Evolutionary conservation across 2,329 filamentous ascomycete species (phyloP).

Genomic region (Phoma sp.): DNA sequence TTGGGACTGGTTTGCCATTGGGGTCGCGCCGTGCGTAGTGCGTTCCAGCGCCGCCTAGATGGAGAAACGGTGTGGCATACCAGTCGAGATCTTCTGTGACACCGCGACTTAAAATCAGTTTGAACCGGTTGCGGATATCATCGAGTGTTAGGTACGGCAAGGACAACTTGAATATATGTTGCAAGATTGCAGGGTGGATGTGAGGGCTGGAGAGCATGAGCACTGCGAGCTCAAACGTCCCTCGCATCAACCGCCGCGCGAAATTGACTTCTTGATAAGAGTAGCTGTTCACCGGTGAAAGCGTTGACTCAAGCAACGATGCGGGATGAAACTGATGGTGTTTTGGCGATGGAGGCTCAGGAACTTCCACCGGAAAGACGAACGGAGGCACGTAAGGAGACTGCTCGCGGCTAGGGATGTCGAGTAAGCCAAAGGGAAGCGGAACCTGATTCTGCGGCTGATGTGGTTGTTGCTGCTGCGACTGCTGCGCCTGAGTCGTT

Average conservation of each 20-base stretch:
- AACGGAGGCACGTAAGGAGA: slow-evolving; percentile 26
- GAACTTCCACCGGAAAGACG: slow-evolving; percentile 29
- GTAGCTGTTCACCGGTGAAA: slow-evolving; percentile 59
- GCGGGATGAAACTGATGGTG: slow-evolving; percentile 25
- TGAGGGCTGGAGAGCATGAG: slow-evolving; percentile 60
- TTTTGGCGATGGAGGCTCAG: slow-evolving; percentile 14
- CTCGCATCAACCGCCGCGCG: slow-evolving; percentile 71
- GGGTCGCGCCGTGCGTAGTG: slow-evolving; percentile 60
- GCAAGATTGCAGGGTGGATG: slow-evolving; percentile 33
- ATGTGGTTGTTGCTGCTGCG: slow-evolving; percentile 5
- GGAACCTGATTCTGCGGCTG: neutral
- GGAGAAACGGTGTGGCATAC: slow-evolving; percentile 66
- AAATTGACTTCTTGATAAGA: slow-evolving; percentile 71
- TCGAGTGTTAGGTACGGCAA: slow-evolving; percentile 60
- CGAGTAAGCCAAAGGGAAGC: slow-evolving; percentile 42
- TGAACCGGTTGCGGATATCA: slow-evolving; percentile 50
- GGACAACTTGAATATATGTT: slow-evolving; percentile 72
- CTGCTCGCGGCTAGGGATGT: slow-evolving; percentile 30
- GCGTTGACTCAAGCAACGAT: slow-evolving; percentile 23
- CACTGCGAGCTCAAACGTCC: slow-evolving; percentile 67
- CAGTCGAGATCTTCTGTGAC: slow-evolving; percentile 61
- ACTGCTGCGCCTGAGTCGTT: neutral
- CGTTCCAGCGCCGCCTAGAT: slow-evolving; percentile 71
- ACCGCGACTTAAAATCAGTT: slow-evolving; percentile 46
- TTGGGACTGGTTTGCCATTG: slow-evolving; percentile 45